A percentile compares a stretch with the other conserved stretches of the same genome.
These are phyloP conservation scores for Ceratobasidium sp. DNA, from an alignment of 1,284 basidiomycete genomes.

Conservation along the genomic window DNA sequence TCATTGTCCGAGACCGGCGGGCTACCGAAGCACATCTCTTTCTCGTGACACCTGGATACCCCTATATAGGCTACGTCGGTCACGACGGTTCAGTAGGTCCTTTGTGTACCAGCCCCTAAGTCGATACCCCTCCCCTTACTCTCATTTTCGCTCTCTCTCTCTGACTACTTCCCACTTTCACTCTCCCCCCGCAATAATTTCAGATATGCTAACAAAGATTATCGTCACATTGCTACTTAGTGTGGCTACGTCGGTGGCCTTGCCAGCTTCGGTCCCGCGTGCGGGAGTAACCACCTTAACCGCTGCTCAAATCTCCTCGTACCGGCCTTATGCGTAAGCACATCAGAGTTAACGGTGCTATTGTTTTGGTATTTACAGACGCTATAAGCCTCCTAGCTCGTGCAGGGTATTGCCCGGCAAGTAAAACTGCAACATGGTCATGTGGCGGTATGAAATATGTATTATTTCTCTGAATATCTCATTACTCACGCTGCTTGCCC, in stretches of 20 bases:
- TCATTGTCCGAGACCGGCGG: slow-evolving; percentile 23
- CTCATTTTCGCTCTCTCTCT: not conserved
- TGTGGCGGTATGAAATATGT: slow-evolving; percentile 30
- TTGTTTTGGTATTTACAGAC: not conserved
- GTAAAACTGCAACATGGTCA: slow-evolving; percentile 39
- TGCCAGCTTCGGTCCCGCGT: slow-evolving; percentile 29
- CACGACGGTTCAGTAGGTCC: not conserved
- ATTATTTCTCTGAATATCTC: not conserved
- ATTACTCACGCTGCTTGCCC: not conserved
- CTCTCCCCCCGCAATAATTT: not conserved
- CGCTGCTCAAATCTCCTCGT: slow-evolving; percentile 23
- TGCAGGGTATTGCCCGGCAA: slow-evolving; percentile 42
- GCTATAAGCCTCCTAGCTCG: slow-evolving; percentile 26
- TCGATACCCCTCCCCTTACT: not conserved
- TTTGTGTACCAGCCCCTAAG: not conserved
- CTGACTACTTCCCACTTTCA: not conserved
- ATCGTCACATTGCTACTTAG: slow-evolving; percentile 9
- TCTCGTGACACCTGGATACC: not conserved
- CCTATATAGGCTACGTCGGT: not conserved
- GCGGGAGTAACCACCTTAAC: slow-evolving; percentile 23
- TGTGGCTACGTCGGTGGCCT: slow-evolving; percentile 24
- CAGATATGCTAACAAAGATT: slow-evolving; percentile 10
- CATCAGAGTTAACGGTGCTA: too few species aligned
- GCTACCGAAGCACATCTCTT: not conserved
- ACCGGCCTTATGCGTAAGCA: slow-evolving; percentile 27